Evolutionary conservation across 1,284 basidiomycete genomes (phyloP).

Genomic region (Ceratobasidium sp.): DNA sequence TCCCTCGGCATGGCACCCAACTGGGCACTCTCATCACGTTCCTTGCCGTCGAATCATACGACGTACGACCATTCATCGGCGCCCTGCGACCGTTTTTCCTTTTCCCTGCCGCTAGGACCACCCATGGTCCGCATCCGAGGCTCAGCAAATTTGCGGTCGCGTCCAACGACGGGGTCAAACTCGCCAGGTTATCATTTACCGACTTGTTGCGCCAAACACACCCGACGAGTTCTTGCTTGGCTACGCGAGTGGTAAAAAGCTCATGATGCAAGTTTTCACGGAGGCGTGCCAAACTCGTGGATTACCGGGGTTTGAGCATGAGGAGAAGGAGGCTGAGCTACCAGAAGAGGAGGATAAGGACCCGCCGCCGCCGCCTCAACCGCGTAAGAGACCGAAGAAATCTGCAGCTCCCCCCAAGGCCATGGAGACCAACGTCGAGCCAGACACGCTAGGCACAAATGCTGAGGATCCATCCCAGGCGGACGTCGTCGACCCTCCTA

Average conservation of each 20-base stretch:
- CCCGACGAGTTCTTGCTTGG: conserved; percentile 1
- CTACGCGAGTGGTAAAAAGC: not conserved
- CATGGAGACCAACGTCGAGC: too few relatives aligned
- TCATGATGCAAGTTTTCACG: conserved; percentile 11
- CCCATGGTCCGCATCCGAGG: not conserved
- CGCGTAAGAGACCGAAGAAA: not conserved
- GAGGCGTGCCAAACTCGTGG: not conserved
- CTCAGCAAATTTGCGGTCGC: not conserved
- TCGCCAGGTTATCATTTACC: not conserved
- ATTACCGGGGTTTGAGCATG: not conserved
- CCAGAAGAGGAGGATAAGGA: not conserved
- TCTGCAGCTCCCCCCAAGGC: too few relatives aligned
- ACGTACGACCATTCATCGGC: too few relatives aligned
- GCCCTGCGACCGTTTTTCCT: not conserved
- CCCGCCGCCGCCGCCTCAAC: not conserved
- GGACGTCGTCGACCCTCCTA: too few relatives aligned
- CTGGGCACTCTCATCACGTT: not conserved
- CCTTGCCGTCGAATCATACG: not conserved
- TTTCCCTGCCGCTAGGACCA: not conserved
- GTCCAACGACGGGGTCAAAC: not conserved
- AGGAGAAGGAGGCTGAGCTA: not conserved
- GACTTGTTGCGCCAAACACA: not conserved
- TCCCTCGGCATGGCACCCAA: not conserved
- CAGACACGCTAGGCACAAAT: too few relatives aligned
- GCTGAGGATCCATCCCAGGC: too few relatives aligned